Percentiles rank a stretch among this genome's conserved stretches.
Evolutionary conservation across 208 protist species (phyloP).

Genomic region (Trypanosomatidae sp.): DNA sequence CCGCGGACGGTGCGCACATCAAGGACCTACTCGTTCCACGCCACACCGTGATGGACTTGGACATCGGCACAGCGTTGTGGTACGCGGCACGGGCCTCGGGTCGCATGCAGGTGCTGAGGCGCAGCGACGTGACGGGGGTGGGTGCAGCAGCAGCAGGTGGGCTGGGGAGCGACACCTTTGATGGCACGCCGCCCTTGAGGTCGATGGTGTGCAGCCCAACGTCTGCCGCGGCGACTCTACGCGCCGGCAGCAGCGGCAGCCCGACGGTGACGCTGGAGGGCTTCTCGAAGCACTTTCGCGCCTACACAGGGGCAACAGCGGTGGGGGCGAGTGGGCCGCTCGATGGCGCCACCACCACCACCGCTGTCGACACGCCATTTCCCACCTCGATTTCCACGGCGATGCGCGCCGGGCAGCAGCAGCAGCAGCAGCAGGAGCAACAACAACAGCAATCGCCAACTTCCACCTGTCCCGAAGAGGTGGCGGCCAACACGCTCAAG

Average conservation of each 20-base stretch:
- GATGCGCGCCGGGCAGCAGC: background rate
- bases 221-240: background rate
- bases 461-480: too few relatives aligned
- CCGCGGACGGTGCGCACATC: constrained; percentile 44
- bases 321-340: background rate
- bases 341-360: background rate
- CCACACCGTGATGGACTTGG: constrained; percentile 95
- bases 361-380: too few relatives aligned
- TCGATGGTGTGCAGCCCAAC: background rate
- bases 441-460: too few relatives aligned
- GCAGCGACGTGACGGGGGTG: constrained; percentile 44
- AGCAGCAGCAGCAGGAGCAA: too few relatives aligned
- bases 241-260: background rate
- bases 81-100: constrained; percentile 85
- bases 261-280: constrained; percentile 22
- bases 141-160: too few relatives aligned
- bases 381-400: background rate
- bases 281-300: constrained; percentile 48
- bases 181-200: too few relatives aligned
- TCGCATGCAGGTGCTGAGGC: constrained; percentile 66
- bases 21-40: constrained; percentile 74
- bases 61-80: constrained; percentile 96
- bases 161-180: constrained; percentile 1
- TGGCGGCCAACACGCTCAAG: constrained; percentile 13
- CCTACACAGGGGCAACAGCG: constrained; percentile 9